These are phyloP conservation scores for Staphylotrichum tortipilum DNA, from an alignment of 495 filamentous ascomycete genomes.

Conservation along the genomic window DNA sequence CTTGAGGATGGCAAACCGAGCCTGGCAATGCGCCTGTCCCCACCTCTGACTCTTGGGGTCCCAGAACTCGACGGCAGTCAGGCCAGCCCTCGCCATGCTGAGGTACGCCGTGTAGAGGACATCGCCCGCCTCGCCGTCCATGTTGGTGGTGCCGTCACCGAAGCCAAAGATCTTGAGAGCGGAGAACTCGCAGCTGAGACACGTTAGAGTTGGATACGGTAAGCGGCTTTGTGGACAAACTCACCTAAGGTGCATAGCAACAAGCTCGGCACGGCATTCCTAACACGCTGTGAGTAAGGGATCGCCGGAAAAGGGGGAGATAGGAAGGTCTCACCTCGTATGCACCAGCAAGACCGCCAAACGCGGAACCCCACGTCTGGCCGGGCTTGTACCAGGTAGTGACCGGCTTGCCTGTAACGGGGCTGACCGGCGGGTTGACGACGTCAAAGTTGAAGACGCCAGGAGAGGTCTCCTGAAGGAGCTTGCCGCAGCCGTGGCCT, in stretches of 20 bases:
- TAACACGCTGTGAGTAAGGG: constrained; percentile 4
- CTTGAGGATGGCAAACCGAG: constrained; percentile 78
- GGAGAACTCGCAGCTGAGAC: constrained; percentile 70
- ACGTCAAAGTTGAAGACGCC: constrained; percentile 83
- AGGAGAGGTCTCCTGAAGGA: constrained; percentile 77
- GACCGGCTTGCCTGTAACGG: constrained; percentile 66
- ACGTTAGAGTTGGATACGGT: constrained; percentile 45
- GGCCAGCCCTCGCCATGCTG: constrained; percentile 82
- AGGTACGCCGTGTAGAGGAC: constrained; percentile 81
- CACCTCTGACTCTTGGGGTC: constrained; percentile 80
- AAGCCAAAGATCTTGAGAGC: constrained; percentile 89
- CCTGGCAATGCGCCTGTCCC: constrained; percentile 94
- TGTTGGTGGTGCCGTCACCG: constrained; percentile 61
- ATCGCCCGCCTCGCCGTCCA: constrained; percentile 69
- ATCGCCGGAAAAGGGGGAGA: no score
- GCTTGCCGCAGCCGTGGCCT: constrained; percentile 83
- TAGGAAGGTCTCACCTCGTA: constrained; percentile 58
- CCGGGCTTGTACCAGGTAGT: constrained; percentile 86
- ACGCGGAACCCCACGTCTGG: constrained; percentile 89
- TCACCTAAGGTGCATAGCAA: constrained; percentile 81
- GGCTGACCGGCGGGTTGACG: constrained; percentile 68
- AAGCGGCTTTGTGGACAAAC: constrained; percentile 41
- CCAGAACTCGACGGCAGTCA: constrained; percentile 80
- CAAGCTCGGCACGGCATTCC: constrained; percentile 64
- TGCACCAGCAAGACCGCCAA: constrained; percentile 72